Percentiles rank a stretch among this genome's conserved stretches.
Conservation (phyloP, 2,329 filamentous ascomycete species). For the Sporothrix brasiliensis region DNA sequence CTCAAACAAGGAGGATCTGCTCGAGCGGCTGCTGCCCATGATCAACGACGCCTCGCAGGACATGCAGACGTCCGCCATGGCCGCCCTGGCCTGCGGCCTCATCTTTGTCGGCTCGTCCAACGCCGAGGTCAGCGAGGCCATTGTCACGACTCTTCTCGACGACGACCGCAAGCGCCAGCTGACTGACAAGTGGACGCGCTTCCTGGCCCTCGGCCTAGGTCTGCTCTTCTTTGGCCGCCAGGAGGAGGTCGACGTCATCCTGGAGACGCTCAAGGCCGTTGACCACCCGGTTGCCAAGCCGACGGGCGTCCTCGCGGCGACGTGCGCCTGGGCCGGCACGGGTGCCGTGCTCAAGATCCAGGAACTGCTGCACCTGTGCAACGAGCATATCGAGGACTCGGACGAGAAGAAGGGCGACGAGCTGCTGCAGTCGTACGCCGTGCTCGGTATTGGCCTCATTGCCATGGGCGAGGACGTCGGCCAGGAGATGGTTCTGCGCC, state of each 20-base stretch:
- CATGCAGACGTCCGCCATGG: slow-evolving; percentile 97
- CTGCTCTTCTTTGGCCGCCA: slow-evolving; percentile 95
- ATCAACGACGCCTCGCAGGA: slow-evolving; percentile 81
- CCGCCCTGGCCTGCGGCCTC: slow-evolving; percentile 84
- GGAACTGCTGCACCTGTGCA: slow-evolving; percentile 95
- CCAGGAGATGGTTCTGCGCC: slow-evolving; percentile 96
- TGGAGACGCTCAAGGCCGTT: slow-evolving; percentile 95
- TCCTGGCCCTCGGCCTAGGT: slow-evolving; percentile 90
- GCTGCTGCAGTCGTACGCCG: slow-evolving; percentile 91
- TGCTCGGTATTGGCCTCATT: slow-evolving; percentile 89
- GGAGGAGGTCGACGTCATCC: slow-evolving; percentile 96
- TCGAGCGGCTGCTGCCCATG: slow-evolving; percentile 82
- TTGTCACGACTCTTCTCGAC: slow-evolving; percentile 89
- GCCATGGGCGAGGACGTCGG: slow-evolving; percentile 98
- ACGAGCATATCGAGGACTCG: slow-evolving; percentile 92
- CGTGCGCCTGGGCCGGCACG: slow-evolving; percentile 97
- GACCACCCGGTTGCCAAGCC: slow-evolving; percentile 96
- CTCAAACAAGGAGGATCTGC: slow-evolving; percentile 86
- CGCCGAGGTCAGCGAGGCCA: slow-evolving; percentile 86
- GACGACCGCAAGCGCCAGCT: slow-evolving; percentile 88
- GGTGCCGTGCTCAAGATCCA: slow-evolving; percentile 97
- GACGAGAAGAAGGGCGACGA: slow-evolving; percentile 96
- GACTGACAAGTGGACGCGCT: slow-evolving; percentile 97
- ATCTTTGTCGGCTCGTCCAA: slow-evolving; percentile 93
- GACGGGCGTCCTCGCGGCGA: slow-evolving; percentile 91